A percentile compares a stretch with the other conserved stretches of the same genome.
Conservation (phyloP, 2,329 filamentous ascomycete species). For the Microdochium nivale region DNA sequence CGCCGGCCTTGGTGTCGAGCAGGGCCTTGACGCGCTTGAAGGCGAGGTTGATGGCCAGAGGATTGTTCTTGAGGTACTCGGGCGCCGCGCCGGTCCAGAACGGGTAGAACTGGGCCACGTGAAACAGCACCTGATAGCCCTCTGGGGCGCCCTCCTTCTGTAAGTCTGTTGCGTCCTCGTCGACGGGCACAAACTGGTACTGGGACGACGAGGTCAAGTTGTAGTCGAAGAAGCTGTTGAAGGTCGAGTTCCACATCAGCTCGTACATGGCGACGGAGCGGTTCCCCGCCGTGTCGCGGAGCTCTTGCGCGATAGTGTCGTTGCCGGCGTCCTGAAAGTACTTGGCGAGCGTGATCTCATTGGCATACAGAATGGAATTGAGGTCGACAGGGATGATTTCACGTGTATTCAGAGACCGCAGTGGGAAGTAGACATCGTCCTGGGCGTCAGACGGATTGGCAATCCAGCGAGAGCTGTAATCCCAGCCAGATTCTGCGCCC, state of each 20-base stretch:
- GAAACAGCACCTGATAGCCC: constrained; percentile 48
- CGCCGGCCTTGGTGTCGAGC: constrained; percentile 43
- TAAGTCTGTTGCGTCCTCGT: constrained; percentile 32
- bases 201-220: constrained; percentile 52
- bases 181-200: constrained; percentile 42
- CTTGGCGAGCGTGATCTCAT: constrained; percentile 49
- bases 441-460: constrained; percentile 47
- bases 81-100: constrained; percentile 63
- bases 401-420: constrained; percentile 52
- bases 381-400: constrained; percentile 56
- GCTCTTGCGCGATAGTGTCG: constrained; percentile 35
- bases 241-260: constrained; percentile 55
- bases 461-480: constrained; percentile 54
- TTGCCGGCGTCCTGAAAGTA: constrained; percentile 46
- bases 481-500: constrained; percentile 59
- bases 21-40: constrained; percentile 44
- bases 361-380: constrained; percentile 60
- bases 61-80: constrained; percentile 44
- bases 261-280: constrained; percentile 54
- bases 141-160: constrained; percentile 37
- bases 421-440: constrained; percentile 53
- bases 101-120: constrained; percentile 54
- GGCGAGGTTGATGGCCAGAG: constrained; percentile 44
- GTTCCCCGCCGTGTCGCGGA: constrained; percentile 37
- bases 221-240: constrained; percentile 60